Percentiles rank a stretch among this genome's conserved stretches.
phyloP scores from a whole-genome alignment of 176 grass and related monocot genomes.

The Aegilops tauschii region DNA sequence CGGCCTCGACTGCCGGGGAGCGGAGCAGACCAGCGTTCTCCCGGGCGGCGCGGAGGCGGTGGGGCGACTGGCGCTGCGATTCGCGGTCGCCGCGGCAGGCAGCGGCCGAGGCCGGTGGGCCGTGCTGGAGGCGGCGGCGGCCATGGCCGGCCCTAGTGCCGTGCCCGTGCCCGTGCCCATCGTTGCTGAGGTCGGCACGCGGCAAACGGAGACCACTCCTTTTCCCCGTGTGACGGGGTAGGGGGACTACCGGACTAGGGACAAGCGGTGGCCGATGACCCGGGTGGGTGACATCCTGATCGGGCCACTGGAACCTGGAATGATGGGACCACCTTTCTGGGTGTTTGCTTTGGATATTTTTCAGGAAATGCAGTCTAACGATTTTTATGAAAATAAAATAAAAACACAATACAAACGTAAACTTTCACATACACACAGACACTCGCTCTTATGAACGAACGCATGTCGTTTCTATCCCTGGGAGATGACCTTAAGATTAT shows the following conservation, averaged over 20 bases:
- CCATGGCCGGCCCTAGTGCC: constrained; percentile 3
- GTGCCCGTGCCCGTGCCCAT: not conserved
- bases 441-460: too few species aligned
- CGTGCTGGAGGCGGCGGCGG: not conserved
- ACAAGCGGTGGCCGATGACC: not conserved
- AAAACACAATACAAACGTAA: too few species aligned
- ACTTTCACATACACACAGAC: too few species aligned
- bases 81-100: not conserved
- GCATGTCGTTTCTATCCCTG: too few species aligned
- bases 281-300: too few species aligned
- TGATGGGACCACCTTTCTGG: too few species aligned
- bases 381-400: too few species aligned
- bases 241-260: not conserved
- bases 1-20: not conserved
- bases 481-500: too few species aligned
- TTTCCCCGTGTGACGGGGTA: not conserved
- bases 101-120: not conserved
- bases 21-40: not conserved
- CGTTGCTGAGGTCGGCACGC: not conserved
- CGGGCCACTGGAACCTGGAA: too few species aligned
- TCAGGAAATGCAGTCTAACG: too few species aligned
- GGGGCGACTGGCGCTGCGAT: not conserved
- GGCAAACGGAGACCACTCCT: not conserved
- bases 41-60: not conserved
- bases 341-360: too few species aligned